Evolutionary conservation across 2,329 filamentous ascomycete genomes (phyloP), one percentile per base, ranked within the genome.

Genomic region (Aspergillus aculeatinus): DNA sequence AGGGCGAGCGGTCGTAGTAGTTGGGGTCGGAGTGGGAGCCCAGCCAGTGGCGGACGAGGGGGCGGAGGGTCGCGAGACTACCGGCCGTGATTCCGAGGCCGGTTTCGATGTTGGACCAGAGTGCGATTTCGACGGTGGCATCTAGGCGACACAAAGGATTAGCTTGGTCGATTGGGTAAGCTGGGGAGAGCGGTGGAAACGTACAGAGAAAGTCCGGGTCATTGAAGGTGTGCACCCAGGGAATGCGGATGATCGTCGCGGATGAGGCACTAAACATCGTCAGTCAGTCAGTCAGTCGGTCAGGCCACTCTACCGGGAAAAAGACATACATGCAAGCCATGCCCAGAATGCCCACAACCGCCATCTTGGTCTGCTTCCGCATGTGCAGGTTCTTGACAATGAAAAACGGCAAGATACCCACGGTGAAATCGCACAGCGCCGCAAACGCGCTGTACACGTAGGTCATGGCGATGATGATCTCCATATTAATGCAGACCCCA

Each of bases 361-460:
- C 77, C 2, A 82, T 19, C 67, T 86, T 87, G 4, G 79, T 81
- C 60, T 77, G 77, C 12, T 63, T 70, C 55, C 80, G 80, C 79
- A 87, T 85, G 54, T 85, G 80, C 31, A 87, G 69, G n/a, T 80
- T 78, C 70, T 76, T 80, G 1, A 87, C 77, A 3, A 88, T 75
- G 64, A 82, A 82, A 10, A 83, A 79, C 0, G 83, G 83, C 4
- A 85, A 69, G 31, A 84, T 76, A 3, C 80, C 77, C 5, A 85
- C 74, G 12, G 81, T 83, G 59, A 83, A 83, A 68, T 85, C 83
- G 54, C 80, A 80, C 14, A 70, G 14, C 1, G 70, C 72, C 1
- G 72, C 67, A 59, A 75, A 68, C 1, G 58, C 67, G 58, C 72
- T 74, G 59, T 74, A 75, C 4, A 74, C 64, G 33, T 75, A 75